phyloP scores from a whole-genome alignment of 2,329 filamentous ascomycete species.

The Fusarium anthophilum region DNA sequence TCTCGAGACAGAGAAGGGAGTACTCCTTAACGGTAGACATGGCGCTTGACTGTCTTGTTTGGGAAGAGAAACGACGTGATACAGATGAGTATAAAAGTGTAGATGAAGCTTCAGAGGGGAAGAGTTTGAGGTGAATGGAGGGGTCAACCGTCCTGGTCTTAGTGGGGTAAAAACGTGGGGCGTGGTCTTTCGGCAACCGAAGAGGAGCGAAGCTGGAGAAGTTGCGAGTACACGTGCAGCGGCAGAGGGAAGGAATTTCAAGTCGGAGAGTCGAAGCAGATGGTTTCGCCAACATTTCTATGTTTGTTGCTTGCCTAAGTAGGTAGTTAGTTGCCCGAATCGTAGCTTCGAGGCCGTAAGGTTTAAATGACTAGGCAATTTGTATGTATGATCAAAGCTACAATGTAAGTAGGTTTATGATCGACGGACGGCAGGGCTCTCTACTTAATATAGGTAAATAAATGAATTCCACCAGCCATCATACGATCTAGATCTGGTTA shows the following conservation, averaged over 20 bases:
- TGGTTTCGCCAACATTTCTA: conserved; percentile 23
- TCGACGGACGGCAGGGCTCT: background rate
- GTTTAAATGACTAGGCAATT: background rate
- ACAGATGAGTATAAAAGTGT: conserved; percentile 13
- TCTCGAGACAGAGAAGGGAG: conserved; percentile 93
- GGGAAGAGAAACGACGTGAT: conserved; percentile 9
- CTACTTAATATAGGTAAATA: background rate
- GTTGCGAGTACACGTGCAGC: conserved; percentile 40
- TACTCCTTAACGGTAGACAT: conserved; percentile 85
- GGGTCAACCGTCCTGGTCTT: conserved; percentile 37
- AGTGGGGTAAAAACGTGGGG: conserved; percentile 40
- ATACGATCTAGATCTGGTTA: conserved; percentile 18
- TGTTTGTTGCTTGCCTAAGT: background rate
- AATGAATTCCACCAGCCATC: conserved; percentile 3
- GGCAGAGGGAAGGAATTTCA: conserved; percentile 13
- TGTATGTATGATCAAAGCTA: background rate
- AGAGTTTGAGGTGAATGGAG: conserved; percentile 43
- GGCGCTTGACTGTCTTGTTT: conserved; percentile 44
- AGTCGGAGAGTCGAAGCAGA: conserved; percentile 2
- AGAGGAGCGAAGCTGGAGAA: conserved; percentile 34
- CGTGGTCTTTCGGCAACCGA: conserved; percentile 37
- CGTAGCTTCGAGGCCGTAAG: background rate
- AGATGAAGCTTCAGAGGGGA: conserved; percentile 34
- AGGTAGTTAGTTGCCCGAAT: background rate
- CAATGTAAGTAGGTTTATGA: background rate